Conservation (phyloP, 148 eudicot genomes). For the Silene conica region DNA sequence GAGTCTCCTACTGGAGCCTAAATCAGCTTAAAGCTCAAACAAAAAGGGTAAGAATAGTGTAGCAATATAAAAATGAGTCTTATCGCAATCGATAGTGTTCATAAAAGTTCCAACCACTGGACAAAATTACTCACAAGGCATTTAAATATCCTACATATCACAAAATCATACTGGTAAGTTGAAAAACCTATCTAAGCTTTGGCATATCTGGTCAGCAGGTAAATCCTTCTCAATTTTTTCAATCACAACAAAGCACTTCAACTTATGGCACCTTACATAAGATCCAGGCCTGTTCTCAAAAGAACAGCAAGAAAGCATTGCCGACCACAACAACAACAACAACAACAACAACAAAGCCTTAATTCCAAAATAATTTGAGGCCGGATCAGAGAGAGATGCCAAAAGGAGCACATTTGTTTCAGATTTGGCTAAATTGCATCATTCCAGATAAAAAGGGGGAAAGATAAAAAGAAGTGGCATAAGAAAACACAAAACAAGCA, state of each 20-base stretch:
- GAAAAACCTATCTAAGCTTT: not conserved
- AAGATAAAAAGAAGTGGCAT: not conserved
- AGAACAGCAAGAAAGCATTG: not conserved
- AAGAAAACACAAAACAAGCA: not conserved
- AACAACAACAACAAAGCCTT: not conserved
- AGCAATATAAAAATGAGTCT: too few species aligned
- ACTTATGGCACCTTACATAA: conserved; percentile 28
- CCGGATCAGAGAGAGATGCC: conserved; percentile 15
- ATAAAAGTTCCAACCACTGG: not conserved
- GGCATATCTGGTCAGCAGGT: conserved; percentile 38
- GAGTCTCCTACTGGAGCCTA: not conserved
- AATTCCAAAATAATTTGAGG: not conserved
- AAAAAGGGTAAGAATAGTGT: too few species aligned
- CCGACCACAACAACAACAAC: not conserved
- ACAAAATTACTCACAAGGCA: not conserved
- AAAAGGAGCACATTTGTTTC: conserved; percentile 41
- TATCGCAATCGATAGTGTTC: too few species aligned
- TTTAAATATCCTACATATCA: not conserved
- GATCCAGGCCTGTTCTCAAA: conserved; percentile 8
- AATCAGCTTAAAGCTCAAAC: too few species aligned
- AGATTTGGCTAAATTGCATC: conserved; percentile 56
- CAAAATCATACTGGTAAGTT: not conserved
- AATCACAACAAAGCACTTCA: conserved; percentile 34
- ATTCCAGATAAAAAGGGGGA: conserved; percentile 27
- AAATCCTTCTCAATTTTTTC: conserved; percentile 33